phyloP scores from a whole-genome alignment of 371 early-diverging fungal species.

The Actinomucor elegans region DNA sequence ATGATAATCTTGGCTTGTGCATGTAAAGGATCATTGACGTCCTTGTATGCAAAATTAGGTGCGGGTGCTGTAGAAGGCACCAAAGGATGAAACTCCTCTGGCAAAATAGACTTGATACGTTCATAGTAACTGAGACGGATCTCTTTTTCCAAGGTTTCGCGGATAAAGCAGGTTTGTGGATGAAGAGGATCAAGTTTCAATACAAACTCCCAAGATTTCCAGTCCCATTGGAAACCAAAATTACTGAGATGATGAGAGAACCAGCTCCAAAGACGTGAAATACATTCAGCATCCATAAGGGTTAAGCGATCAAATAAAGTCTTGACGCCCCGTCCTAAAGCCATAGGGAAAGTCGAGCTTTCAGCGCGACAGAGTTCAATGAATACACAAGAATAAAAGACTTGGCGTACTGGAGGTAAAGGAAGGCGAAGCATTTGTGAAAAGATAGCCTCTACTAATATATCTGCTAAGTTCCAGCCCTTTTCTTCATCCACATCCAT shows the following conservation, averaged over 20 bases:
- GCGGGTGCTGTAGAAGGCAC: conserved; percentile 69
- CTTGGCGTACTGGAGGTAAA: conserved; percentile 56
- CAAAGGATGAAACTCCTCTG: conserved; percentile 61
- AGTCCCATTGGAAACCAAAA: conserved; percentile 90
- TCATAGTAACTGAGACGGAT: conserved; percentile 87
- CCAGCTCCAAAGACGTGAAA: conserved; percentile 80
- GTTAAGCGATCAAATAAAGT: conserved; percentile 63
- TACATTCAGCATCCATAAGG: conserved; percentile 84
- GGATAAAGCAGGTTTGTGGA: conserved; percentile 66
- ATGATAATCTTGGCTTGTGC: conserved; percentile 60
- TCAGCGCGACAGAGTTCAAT: conserved; percentile 82
- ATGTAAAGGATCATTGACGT: conserved; percentile 48
- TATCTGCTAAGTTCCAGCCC: conserved; percentile 38
- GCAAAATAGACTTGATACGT: conserved; percentile 76
- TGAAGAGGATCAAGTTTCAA: conserved; percentile 44
- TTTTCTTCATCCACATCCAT: conserved; percentile 22
- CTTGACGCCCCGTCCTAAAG: conserved; percentile 61
- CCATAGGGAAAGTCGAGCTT: conserved; percentile 62
- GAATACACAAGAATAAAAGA: conserved; percentile 82
- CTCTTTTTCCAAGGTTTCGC: conserved; percentile 81
- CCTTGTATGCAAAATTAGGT: conserved; percentile 68
- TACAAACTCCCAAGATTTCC: conserved; percentile 76
- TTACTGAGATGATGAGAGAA: conserved; percentile 91
- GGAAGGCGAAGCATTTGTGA: conserved; percentile 75
- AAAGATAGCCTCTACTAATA: conserved; percentile 49